phyloP scores from a whole-genome alignment of 495 filamentous ascomycete species.

The Daldinia decipiens region DNA sequence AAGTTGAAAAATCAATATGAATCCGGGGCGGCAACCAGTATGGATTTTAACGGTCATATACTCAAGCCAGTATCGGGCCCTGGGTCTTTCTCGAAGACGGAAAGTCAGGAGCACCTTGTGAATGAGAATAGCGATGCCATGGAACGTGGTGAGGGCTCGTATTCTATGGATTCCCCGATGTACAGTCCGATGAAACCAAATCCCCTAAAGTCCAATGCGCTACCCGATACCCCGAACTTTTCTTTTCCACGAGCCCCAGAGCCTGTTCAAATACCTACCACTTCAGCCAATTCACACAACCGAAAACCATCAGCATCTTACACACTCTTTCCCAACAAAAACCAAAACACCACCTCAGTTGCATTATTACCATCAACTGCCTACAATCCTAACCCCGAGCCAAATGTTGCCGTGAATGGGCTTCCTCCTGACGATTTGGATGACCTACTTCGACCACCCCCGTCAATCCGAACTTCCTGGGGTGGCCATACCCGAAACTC shows the following conservation, averaged over 20 bases:
- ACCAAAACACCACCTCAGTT: slow-evolving; percentile 46
- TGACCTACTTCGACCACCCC: slow-evolving; percentile 54
- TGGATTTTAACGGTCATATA: slow-evolving; percentile 49
- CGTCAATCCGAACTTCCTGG: slow-evolving; percentile 49
- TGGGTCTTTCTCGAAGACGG: slow-evolving; percentile 43
- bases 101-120: slow-evolving; percentile 50
- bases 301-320: slow-evolving; percentile 54
- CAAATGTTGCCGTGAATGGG: slow-evolving; percentile 6
- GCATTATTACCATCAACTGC: slow-evolving; percentile 55
- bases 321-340: slow-evolving; percentile 52
- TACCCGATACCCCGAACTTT: slow-evolving; percentile 42
- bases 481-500: slow-evolving; percentile 56
- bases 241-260: slow-evolving; percentile 48
- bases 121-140: slow-evolving; percentile 29
- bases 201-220: slow-evolving; percentile 49
- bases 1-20: slow-evolving; percentile 48
- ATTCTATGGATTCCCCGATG: slow-evolving; percentile 12
- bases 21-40: slow-evolving; percentile 34
- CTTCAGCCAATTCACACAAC: slow-evolving; percentile 36
- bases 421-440: slow-evolving; percentile 26
- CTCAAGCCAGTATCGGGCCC: slow-evolving; percentile 46
- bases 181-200: slow-evolving; percentile 41
- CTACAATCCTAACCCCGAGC: slow-evolving; percentile 50
- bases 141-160: slow-evolving; percentile 44
- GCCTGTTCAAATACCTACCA: slow-evolving; percentile 43